Evolutionary conservation across 345 rosid genomes (phyloP), one percentile per base, ranked within the genome.

Genomic region (Populus davidiana): DNA sequence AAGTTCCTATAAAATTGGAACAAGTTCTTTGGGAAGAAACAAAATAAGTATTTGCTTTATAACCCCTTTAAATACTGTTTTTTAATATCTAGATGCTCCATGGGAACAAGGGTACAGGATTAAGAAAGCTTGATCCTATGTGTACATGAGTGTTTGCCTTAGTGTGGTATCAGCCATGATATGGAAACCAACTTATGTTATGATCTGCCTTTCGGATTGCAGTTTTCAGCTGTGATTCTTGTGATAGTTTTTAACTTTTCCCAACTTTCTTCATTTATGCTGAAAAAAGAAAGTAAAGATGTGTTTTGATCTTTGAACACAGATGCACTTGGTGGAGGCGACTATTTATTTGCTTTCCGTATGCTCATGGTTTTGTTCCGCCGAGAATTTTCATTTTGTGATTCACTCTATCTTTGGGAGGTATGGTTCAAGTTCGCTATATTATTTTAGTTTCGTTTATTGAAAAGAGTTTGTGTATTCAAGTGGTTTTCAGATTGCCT

Each of bases 381-480:
- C 41, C 89, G 99, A 77, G 98, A 96, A 76, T 94, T 96, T 84
- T 96, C 99, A 1, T 93, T 94, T 79, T 89, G 98, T 9, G 99
- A 96, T 82, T 93, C 98, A 1, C 88, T 96, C 78, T 96, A 94
- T 86, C 93, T 96, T 23, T 96, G 99, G 99, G 99, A 96, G 99
- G 99, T 92, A 91, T 75, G 21, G 0, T 67, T 81, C 72, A 74
- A 47, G 59, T 13, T 75, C 29, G 72, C 75, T 67, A 9, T 11
- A 35, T 38, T 12, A 41, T 69, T 72, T 29, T n/a, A 33, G 52
- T 75, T n/a, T 49, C 62, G 17, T 76, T 69, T n/a, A 23, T 20
- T 49, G 66, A 74, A 25, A 14, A 8, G 47, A 29, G 14, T 52
- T 31, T 23, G 6, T 27, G 67, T 31, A 10, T 20, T 67, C 6